These are phyloP conservation scores for Hypericum perforatum DNA, from an alignment of 345 rosid genomes.

Conservation along the genomic window DNA sequence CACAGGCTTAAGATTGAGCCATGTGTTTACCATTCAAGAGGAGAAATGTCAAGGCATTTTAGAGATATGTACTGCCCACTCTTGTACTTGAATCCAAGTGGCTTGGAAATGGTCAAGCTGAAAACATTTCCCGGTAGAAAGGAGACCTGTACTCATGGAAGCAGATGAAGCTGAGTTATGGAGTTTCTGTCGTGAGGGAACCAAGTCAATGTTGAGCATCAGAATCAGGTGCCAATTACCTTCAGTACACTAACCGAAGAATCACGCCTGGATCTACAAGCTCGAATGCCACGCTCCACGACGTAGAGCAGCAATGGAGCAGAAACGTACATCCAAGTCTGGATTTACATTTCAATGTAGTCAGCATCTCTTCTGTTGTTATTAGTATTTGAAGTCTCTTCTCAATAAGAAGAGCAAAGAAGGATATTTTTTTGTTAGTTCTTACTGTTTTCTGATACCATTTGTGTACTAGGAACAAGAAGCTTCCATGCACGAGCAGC, in stretches of 20 bases:
- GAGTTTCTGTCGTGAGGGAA: no score
- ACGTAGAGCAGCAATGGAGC: conserved; percentile 69
- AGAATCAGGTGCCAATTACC: conserved; percentile 28
- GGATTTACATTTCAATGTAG: conserved; percentile 4
- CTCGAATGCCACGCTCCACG: conserved; percentile 65
- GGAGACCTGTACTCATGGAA: conserved; percentile 44
- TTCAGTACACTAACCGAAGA: conserved; percentile 52
- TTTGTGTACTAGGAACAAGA: conserved; percentile 48
- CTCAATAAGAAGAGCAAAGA: neutral
- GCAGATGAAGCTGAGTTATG: neutral
- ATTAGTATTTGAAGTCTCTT: neutral
- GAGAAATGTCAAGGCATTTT: conserved; percentile 70
- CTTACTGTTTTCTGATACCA: conserved; percentile 82
- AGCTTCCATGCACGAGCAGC: conserved; percentile 70
- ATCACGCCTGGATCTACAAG: conserved; percentile 64
- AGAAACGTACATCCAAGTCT: conserved; percentile 95
- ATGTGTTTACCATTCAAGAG: conserved; percentile 59
- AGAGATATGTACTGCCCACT: conserved; percentile 95
- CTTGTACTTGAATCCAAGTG: conserved; percentile 77
- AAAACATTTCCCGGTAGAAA: conserved; percentile 82
- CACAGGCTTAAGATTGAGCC: no score
- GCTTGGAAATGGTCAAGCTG: conserved; percentile 77
- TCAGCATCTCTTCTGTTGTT: neutral
- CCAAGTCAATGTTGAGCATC: neutral
- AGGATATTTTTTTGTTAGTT: conserved; percentile 8